Evolutionary conservation across 805 yeast species (phyloP).

Genomic region (Spathaspora passalidarum): DNA sequence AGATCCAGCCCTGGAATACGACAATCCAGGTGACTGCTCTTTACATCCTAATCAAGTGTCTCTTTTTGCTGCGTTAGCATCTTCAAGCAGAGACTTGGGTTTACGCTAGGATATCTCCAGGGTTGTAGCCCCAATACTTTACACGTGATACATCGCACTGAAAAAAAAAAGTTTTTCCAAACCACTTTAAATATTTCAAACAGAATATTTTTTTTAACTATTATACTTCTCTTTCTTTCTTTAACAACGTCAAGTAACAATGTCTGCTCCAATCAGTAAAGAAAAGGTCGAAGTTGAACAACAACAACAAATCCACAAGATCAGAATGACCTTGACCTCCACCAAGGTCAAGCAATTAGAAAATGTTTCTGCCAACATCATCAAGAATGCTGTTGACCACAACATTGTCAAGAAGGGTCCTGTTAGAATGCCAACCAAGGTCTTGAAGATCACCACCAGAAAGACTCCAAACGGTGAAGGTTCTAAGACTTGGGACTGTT

Average conservation of each 20-base stretch:
- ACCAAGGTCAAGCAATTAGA: constrained; percentile 98
- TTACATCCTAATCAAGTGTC: no score
- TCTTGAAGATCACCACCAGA: constrained; percentile 97
- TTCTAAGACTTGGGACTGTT: constrained; percentile 99
- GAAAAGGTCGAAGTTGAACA: constrained; percentile 79
- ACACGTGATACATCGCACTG: background rate
- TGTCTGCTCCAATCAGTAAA: constrained; percentile 79
- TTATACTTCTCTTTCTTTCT: constrained; percentile 11
- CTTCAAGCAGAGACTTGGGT: no score
- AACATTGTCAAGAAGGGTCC: constrained; percentile 96
- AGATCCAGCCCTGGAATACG: no score
- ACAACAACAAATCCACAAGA: constrained; percentile 86
- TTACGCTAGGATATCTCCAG: background rate
- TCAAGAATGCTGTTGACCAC: constrained; percentile 80
- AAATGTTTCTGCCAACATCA: constrained; percentile 89
- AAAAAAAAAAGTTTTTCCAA: background rate
- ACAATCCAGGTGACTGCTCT: no score
- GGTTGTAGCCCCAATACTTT: background rate
- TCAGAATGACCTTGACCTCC: constrained; percentile 98
- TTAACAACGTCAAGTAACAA: constrained; percentile 44
- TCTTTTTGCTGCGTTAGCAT: no score
- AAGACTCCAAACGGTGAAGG: constrained; percentile 99
- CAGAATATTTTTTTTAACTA: constrained; percentile 13
- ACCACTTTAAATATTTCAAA: background rate
- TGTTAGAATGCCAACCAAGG: constrained; percentile 99